Conservation (phyloP, 768 basidiomycete genomes). For the Mycena venus region DNA sequence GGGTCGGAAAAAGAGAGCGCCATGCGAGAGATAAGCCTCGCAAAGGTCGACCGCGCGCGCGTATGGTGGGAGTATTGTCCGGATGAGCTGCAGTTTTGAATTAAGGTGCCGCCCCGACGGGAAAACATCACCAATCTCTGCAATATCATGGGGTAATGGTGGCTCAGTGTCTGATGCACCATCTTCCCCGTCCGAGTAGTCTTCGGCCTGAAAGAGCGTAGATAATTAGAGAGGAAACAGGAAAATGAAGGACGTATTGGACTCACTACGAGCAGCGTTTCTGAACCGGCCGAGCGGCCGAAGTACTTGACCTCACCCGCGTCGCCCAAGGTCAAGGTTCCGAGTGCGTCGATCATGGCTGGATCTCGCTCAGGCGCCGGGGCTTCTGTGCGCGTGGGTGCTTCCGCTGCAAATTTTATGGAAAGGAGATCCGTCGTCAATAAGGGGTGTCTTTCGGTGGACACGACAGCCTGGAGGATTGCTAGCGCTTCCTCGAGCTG, state of each 20-base stretch:
- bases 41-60: constrained; percentile 56
- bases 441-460: constrained; percentile 71
- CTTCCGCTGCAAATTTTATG: constrained; percentile 71
- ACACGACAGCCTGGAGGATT: constrained; percentile 69
- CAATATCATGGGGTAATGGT: constrained; percentile 47
- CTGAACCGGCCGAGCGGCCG: constrained; percentile 75
- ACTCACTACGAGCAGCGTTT: constrained; percentile 50
- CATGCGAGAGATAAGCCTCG: constrained; percentile 61
- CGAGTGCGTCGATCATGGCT: constrained; percentile 66
- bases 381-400: constrained; percentile 45
- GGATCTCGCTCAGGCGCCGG: constrained; percentile 49
- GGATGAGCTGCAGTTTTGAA: constrained; percentile 49
- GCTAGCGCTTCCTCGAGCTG: constrained; percentile 79
- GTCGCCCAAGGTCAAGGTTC: constrained; percentile 72
- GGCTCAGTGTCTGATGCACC: neutral
- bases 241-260: neutral
- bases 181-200: constrained; percentile 34
- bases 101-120: constrained; percentile 49
- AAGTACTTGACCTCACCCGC: constrained; percentile 75
- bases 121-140: constrained; percentile 55
- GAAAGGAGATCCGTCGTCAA: constrained; percentile 66
- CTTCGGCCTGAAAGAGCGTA: constrained; percentile 34
- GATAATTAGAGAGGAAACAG: neutral
- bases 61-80: constrained; percentile 58
- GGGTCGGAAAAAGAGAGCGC: constrained; percentile 63